Evolutionary conservation across 2,329 filamentous ascomycete genomes (phyloP).

Genomic region (Phyllosticta citrichinensis): DNA sequence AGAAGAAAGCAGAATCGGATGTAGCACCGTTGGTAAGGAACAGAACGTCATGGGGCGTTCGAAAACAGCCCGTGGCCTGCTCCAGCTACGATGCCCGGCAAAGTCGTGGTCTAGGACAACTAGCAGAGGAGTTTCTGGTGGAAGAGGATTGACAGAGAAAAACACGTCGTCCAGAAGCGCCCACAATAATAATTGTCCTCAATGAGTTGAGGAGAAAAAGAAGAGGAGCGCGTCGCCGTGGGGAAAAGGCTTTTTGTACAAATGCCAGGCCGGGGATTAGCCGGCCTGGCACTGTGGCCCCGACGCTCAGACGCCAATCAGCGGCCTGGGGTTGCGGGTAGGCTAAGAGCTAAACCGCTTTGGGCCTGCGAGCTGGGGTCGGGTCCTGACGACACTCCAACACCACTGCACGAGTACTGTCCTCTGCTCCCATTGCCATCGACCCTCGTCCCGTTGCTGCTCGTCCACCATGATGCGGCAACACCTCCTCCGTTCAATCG

Average conservation of each 20-base stretch:
- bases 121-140: conserved; percentile 52
- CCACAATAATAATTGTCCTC: conserved; percentile 58
- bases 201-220: conserved; percentile 43
- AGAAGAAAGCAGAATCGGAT: conserved; percentile 18
- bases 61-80: conserved; percentile 40
- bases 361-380: neutral
- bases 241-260: conserved; percentile 6
- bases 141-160: conserved; percentile 13
- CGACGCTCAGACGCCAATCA: conserved; percentile 8
- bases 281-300: no score
- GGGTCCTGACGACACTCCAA: conserved; percentile 8
- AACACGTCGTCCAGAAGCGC: conserved; percentile 32
- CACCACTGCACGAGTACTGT: neutral
- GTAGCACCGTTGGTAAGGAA: conserved; percentile 61
- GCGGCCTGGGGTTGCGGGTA: neutral
- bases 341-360: conserved; percentile 2
- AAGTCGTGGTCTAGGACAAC: conserved; percentile 49
- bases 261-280: neutral
- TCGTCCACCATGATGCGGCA: conserved; percentile 49
- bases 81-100: conserved; percentile 54
- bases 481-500: conserved; percentile 53
- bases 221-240: neutral
- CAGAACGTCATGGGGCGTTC: conserved; percentile 46
- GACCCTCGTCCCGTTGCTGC: conserved; percentile 5
- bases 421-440: conserved; percentile 7